Evolutionary conservation across 108 stramenopile genomes (phyloP).

Genomic region (Skeletonema marinoi): DNA sequence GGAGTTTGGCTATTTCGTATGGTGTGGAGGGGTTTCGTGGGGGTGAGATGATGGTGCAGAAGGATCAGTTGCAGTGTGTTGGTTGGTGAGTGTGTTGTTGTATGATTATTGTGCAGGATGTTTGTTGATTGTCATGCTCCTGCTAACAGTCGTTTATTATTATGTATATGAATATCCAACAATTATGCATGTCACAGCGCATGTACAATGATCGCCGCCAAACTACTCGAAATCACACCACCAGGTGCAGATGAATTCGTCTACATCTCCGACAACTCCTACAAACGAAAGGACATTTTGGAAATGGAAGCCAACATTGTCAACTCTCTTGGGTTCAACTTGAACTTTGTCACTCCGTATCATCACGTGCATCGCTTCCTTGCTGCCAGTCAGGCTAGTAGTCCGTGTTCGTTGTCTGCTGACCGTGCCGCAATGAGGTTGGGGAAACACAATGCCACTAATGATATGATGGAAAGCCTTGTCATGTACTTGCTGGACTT

Average conservation of each 20-base stretch:
- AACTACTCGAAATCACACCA: constrained; percentile 65
- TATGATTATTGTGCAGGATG: background rate
- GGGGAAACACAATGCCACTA: constrained; percentile 9
- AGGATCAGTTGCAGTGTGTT: constrained; percentile 58
- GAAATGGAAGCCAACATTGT: constrained; percentile 73
- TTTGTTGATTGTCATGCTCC: background rate
- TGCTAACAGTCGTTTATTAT: constrained; percentile 1
- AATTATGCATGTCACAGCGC: constrained; percentile 31
- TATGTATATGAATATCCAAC: background rate
- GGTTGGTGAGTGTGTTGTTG: constrained; percentile 55
- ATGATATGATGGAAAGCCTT: constrained; percentile 47
- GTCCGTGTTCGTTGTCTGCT: background rate
- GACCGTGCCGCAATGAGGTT: background rate
- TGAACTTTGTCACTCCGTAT: constrained; percentile 60
- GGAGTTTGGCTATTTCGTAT: constrained; percentile 56
- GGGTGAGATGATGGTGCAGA: constrained; percentile 20
- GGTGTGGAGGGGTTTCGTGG: background rate
- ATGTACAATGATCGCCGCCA: constrained; percentile 82
- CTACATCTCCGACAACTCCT: constrained; percentile 78
- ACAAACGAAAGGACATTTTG: constrained; percentile 57
- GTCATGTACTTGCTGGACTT: constrained; percentile 80
- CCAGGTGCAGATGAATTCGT: constrained; percentile 63
- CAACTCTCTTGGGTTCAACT: constrained; percentile 56
- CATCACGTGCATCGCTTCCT: constrained; percentile 60
- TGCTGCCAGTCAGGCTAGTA: constrained; percentile 53